Evolutionary conservation across 2,329 filamentous ascomycete genomes (phyloP).

Genomic region (Cordyceps tenuipes): DNA sequence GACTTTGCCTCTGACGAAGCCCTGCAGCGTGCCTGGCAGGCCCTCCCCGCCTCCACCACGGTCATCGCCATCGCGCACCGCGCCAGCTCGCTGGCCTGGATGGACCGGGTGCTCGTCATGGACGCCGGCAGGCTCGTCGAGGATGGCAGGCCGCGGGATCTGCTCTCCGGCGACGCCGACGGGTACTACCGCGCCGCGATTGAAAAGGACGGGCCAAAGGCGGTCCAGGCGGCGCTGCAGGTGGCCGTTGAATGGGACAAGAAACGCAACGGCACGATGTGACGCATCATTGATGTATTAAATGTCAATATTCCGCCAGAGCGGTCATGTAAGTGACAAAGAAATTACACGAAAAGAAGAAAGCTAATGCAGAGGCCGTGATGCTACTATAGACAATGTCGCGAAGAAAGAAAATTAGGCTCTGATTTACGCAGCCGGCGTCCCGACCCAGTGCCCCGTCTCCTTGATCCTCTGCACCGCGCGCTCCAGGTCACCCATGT

Average conservation of each 20-base stretch:
- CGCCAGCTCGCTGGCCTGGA: slow-evolving; percentile 9
- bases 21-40: slow-evolving; percentile 9
- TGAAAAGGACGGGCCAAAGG: background rate
- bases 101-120: slow-evolving; percentile 11
- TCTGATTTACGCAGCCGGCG: background rate
- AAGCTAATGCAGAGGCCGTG: background rate
- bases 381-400: background rate
- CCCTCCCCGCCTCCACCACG: background rate
- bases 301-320: background rate
- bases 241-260: background rate
- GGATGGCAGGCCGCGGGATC: slow-evolving; percentile 1
- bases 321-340: background rate
- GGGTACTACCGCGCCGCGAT: background rate
- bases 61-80: slow-evolving; percentile 5
- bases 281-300: background rate
- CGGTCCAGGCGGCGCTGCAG: background rate
- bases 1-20: slow-evolving; percentile 8
- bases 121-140: slow-evolving; percentile 1
- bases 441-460: slow-evolving; percentile 14
- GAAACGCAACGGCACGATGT: background rate
- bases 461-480: slow-evolving; percentile 15
- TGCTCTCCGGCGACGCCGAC: background rate
- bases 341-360: background rate
- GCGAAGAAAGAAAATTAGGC: too few species aligned
- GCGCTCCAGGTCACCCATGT: slow-evolving; percentile 20